These are phyloP conservation scores for Xylaria sp. DNA, from an alignment of 495 filamentous ascomycete genomes.

Conservation along the genomic window DNA sequence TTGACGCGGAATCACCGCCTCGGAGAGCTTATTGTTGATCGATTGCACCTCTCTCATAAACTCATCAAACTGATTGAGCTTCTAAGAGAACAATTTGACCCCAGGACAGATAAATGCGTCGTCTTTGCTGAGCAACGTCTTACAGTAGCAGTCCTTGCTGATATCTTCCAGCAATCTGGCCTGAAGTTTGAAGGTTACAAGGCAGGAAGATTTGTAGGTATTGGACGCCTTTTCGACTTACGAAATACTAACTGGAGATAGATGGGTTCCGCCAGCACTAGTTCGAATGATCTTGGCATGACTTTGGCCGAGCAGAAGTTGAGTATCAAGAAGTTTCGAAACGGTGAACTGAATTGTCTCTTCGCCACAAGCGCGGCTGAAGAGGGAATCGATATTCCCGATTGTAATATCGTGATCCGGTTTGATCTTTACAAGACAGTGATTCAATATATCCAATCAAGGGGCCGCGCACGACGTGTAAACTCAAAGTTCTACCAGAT, in stretches of 20 bases:
- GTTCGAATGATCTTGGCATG: slow-evolving; percentile 45
- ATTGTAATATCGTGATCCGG: slow-evolving; percentile 88
- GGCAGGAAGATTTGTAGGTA: slow-evolving; percentile 71
- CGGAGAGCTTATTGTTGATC: slow-evolving; percentile 48
- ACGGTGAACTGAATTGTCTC: slow-evolving; percentile 84
- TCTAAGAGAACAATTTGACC: slow-evolving; percentile 64
- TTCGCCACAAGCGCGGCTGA: slow-evolving; percentile 93
- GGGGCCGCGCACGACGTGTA: slow-evolving; percentile 81
- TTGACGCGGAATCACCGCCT: slow-evolving; percentile 61
- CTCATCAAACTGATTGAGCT: slow-evolving; percentile 66
- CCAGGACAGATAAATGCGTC: slow-evolving; percentile 69
- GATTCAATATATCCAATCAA: slow-evolving; percentile 95
- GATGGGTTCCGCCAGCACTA: slow-evolving; percentile 50
- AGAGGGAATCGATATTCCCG: slow-evolving; percentile 94
- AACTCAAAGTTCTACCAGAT: slow-evolving; percentile 86
- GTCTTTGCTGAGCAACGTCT: slow-evolving; percentile 84
- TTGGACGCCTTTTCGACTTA: background rate
- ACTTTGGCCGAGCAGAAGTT: slow-evolving; percentile 78
- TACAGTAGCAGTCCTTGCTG: slow-evolving; percentile 74
- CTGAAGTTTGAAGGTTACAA: slow-evolving; percentile 66
- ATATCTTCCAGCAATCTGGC: slow-evolving; percentile 63
- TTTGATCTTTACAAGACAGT: slow-evolving; percentile 92
- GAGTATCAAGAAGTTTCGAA: slow-evolving; percentile 77
- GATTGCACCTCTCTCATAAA: slow-evolving; percentile 70
- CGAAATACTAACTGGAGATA: slow-evolving; percentile 23